A percentile compares a stretch with the other conserved stretches of the same genome.
Conservation (phyloP, 2,329 filamentous ascomycete species). For the Aspergillus persii region DNA sequence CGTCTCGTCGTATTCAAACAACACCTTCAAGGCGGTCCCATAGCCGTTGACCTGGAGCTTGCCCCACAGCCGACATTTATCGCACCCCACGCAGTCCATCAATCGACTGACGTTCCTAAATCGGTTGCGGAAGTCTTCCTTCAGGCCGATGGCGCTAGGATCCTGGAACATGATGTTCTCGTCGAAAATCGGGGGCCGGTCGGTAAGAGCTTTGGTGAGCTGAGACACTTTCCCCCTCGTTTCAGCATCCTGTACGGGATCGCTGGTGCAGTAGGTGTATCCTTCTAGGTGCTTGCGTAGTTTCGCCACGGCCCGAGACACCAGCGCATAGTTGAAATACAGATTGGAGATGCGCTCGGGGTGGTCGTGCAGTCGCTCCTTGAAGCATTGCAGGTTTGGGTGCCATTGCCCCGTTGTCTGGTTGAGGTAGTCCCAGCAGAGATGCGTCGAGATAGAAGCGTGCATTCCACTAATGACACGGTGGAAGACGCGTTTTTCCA, state of each 20-base stretch:
- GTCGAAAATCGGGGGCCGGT: slow-evolving; percentile 77
- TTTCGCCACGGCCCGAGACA: slow-evolving; percentile 88
- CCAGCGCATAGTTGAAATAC: slow-evolving; percentile 98
- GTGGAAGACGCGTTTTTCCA: slow-evolving; percentile 99
- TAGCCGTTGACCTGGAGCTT: slow-evolving; percentile 95
- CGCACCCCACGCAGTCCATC: slow-evolving; percentile 98
- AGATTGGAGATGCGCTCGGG: slow-evolving; percentile 94
- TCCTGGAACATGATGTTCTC: slow-evolving; percentile 91
- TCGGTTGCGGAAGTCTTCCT: slow-evolving; percentile 95
- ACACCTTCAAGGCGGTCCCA: slow-evolving; percentile 88
- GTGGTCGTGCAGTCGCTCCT: slow-evolving; percentile 74
- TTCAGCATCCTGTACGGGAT: slow-evolving; percentile 70
- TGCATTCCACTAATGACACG: slow-evolving; percentile 96
- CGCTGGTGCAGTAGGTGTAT: slow-evolving; percentile 92
- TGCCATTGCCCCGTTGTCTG: slow-evolving; percentile 92
- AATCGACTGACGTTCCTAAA: slow-evolving; percentile 95
- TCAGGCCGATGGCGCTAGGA: slow-evolving; percentile 65
- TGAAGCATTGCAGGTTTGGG: slow-evolving; percentile 87
- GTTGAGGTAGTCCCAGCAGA: slow-evolving; percentile 95
- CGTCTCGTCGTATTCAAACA: slow-evolving; percentile 85
- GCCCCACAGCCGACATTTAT: slow-evolving; percentile 97
- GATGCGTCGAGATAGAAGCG: slow-evolving; percentile 90
- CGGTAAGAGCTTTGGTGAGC: slow-evolving; percentile 68
- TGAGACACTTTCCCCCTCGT: slow-evolving; percentile 81
- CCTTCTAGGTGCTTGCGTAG: slow-evolving; percentile 74